Evolutionary conservation across 345 rosid species (phyloP).

Genomic region (Populus euphratica): DNA sequence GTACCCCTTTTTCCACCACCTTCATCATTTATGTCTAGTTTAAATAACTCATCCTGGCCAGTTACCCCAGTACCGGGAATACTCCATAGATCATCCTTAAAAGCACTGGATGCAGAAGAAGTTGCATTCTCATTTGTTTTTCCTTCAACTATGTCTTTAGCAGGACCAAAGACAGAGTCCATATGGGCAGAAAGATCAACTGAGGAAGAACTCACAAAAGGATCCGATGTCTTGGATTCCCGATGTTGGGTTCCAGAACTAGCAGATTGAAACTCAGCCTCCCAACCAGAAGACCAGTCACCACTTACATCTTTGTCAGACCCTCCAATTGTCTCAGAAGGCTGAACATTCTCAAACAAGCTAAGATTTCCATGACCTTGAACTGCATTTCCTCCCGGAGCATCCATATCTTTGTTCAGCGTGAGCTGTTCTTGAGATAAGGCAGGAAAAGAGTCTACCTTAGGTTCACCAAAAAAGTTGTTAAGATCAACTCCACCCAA

Average conservation of each 20-base stretch:
- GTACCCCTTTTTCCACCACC: slow-evolving; percentile 19
- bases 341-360: slow-evolving; percentile 42
- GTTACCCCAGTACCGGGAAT: slow-evolving; percentile 18
- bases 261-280: slow-evolving; percentile 47
- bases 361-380: slow-evolving; percentile 27
- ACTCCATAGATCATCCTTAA: slow-evolving; percentile 46
- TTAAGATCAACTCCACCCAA: slow-evolving; percentile 52
- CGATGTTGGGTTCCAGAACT: slow-evolving; percentile 23
- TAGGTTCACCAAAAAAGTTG: slow-evolving; percentile 40
- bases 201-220: slow-evolving; percentile 39
- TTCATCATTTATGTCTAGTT: slow-evolving; percentile 17
- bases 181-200: slow-evolving; percentile 53
- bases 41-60: slow-evolving; percentile 23
- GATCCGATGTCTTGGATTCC: slow-evolving; percentile 36
- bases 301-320: slow-evolving; percentile 21
- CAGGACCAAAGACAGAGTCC: slow-evolving; percentile 60
- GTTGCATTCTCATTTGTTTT: slow-evolving; percentile 29
- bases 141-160: slow-evolving; percentile 27
- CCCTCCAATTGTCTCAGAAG: slow-evolving; percentile 24
- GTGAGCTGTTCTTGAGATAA: slow-evolving; percentile 25
- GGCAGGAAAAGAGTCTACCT: slow-evolving; percentile 19
- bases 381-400: slow-evolving; percentile 26
- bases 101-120: slow-evolving; percentile 32
- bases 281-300: slow-evolving; percentile 48
- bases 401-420: slow-evolving; percentile 21